Conservation (phyloP, 1,284 basidiomycete species). For the Abortiporus biennis region DNA sequence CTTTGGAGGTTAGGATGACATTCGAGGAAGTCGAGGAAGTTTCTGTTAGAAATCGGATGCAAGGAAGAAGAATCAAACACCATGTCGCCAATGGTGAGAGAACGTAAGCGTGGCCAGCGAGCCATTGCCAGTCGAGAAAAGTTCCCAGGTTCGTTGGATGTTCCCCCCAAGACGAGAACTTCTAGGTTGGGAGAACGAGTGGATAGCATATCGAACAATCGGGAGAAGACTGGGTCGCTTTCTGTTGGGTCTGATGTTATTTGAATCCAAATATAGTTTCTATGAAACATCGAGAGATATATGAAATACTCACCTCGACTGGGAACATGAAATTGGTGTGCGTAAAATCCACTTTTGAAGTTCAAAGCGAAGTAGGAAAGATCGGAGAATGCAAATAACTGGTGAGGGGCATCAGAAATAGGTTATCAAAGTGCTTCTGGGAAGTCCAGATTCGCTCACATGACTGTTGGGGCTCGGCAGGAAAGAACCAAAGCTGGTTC, state of each 20-base stretch:
- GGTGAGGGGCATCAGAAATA: slow-evolving; percentile 1
- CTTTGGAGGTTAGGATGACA: slow-evolving; percentile 48
- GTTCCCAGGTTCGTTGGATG: background rate
- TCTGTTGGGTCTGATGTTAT: slow-evolving; percentile 19
- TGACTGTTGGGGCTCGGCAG: slow-evolving; percentile 51
- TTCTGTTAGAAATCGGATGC: slow-evolving; percentile 30
- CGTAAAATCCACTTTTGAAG: slow-evolving; percentile 56
- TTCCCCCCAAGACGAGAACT: slow-evolving; percentile 5
- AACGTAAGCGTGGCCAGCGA: slow-evolving; percentile 16
- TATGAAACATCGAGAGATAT: slow-evolving; percentile 6
- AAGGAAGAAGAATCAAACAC: slow-evolving; percentile 33
- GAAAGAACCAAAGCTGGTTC: slow-evolving; percentile 53
- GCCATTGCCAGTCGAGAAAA: background rate
- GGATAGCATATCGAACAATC: slow-evolving; percentile 65
- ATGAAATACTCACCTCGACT: slow-evolving; percentile 39
- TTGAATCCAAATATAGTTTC: slow-evolving; percentile 6
- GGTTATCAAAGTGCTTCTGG: slow-evolving; percentile 5
- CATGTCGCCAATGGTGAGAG: slow-evolving; percentile 56
- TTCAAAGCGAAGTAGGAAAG: slow-evolving; percentile 54
- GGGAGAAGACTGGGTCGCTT: slow-evolving; percentile 33
- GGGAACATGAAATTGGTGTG: slow-evolving; percentile 41
- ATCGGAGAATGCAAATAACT: slow-evolving; percentile 63
- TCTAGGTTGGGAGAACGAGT: slow-evolving; percentile 54
- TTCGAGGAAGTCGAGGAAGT: slow-evolving; percentile 49
- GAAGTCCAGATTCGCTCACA: slow-evolving; percentile 32